Conservation (phyloP, 1,139 yeast species). For the Geotrichum cucujoidarum region DNA sequence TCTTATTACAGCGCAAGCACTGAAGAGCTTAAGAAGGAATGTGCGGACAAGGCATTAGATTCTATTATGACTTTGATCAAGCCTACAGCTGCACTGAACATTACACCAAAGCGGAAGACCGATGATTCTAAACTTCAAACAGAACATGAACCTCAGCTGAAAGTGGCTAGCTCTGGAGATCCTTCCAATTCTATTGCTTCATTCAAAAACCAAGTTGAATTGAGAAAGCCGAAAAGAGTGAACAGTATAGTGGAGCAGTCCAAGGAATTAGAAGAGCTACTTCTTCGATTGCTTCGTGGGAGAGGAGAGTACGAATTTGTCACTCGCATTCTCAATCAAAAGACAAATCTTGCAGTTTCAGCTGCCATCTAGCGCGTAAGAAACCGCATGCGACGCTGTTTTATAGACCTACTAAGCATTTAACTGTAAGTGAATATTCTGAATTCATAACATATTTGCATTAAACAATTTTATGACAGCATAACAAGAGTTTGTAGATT, state of each 20-base stretch:
- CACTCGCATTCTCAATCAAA: constrained; percentile 51
- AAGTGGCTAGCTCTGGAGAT: no score
- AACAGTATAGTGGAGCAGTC: constrained; percentile 1
- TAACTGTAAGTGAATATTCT: no score
- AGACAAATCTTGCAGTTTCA: constrained; percentile 2
- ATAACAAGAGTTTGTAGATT: no score
- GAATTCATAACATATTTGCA: no score
- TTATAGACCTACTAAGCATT: no score
- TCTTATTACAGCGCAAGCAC: constrained; percentile 53
- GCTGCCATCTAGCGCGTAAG: no score
- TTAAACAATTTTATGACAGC: no score
- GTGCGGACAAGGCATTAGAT: constrained; percentile 36
- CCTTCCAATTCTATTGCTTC: no score
- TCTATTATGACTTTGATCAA: constrained; percentile 1
- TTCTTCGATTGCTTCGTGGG: constrained; percentile 51
- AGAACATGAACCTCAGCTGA: no score
- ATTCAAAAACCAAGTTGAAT: constrained; percentile 1
- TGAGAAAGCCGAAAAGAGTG: not conserved
- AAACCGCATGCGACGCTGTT: no score
- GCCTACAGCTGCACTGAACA: not conserved
- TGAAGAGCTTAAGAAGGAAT: constrained; percentile 50
- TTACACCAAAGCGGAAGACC: not conserved
- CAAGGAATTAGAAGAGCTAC: constrained; percentile 30
- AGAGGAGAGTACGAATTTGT: constrained; percentile 47
- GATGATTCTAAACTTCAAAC: not conserved